phyloP scores from a whole-genome alignment of 768 basidiomycete genomes.

The Boletus reticulatus region DNA sequence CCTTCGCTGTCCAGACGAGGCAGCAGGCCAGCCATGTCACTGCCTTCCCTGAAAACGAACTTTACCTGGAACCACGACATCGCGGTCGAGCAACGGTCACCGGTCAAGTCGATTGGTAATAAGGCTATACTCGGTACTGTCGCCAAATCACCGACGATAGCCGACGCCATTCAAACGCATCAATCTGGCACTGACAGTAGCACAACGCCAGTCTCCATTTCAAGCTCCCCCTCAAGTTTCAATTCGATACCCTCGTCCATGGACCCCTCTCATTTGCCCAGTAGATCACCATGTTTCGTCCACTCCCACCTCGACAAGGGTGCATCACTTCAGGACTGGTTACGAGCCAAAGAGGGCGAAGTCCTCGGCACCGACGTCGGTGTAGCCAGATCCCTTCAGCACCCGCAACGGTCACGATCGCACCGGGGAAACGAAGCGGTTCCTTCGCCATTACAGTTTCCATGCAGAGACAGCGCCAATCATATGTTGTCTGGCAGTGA shows the following conservation, averaged over 20 bases:
- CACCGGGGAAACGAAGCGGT: conserved; percentile 3
- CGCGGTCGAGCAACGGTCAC: conserved; percentile 35
- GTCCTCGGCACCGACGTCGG: conserved; percentile 39
- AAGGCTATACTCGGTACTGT: conserved; percentile 4
- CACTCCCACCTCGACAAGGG: conserved; percentile 89
- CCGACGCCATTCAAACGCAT: conserved; percentile 16
- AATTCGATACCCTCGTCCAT: conserved; percentile 26
- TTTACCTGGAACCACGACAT: conserved; percentile 36
- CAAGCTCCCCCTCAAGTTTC: conserved; percentile 31
- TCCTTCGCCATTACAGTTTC: conserved; percentile 16
- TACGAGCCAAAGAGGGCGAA: conserved; percentile 39
- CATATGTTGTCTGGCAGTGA: conserved; percentile 28
- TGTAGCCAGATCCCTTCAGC: conserved; percentile 50
- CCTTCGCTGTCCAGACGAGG: conserved; percentile 40
- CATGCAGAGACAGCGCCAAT: conserved; percentile 13
- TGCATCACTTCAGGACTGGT: conserved; percentile 75
- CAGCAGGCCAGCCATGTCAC: conserved; percentile 25
- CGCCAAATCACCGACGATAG: conserved; percentile 18
- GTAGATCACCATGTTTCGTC: conserved; percentile 83
- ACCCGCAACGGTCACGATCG: conserved; percentile 7
- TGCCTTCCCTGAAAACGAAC: conserved; percentile 32
- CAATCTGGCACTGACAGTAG: conserved; percentile 3
- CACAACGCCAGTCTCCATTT: conserved; percentile 18
- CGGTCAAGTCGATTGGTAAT: conserved; percentile 18
- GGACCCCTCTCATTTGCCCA: conserved; percentile 21